phyloP scores from a whole-genome alignment of 306 rosid species.

The Ormosia semicastrata region DNA sequence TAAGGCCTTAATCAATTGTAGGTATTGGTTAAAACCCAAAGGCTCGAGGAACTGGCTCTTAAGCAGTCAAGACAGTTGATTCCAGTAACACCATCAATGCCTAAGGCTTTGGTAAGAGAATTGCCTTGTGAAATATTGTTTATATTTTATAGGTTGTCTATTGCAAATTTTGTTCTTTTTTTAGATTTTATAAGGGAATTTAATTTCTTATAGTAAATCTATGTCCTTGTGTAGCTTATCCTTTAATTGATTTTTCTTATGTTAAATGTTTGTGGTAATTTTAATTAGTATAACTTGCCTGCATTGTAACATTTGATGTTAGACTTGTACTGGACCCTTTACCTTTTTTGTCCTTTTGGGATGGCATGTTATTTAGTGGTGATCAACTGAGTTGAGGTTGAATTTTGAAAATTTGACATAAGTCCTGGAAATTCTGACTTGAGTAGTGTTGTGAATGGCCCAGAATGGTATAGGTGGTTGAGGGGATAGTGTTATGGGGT shows the following conservation, averaged over 20 bases:
- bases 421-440: not conserved
- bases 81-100: constrained; percentile 91
- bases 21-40: constrained; percentile 77
- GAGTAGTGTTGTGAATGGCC: not conserved
- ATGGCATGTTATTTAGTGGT: not conserved
- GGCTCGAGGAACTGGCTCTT: constrained; percentile 93
- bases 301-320: not conserved
- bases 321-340: not conserved
- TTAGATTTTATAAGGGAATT: constrained; percentile 7
- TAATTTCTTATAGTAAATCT: constrained; percentile 5
- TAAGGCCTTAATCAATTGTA: constrained; percentile 26
- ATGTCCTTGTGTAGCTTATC: not conserved
- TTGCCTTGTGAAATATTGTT: constrained; percentile 13
- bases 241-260: not conserved
- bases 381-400: not conserved
- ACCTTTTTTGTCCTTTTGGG: not conserved
- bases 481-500: not conserved
- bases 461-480: not conserved
- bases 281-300: not conserved
- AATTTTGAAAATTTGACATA: not conserved
- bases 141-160: constrained; percentile 5
- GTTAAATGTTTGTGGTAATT: not conserved
- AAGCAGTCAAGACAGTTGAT: constrained; percentile 92
- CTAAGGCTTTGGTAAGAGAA: constrained; percentile 64
- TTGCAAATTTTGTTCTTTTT: constrained; percentile 5